A percentile compares a stretch with the other conserved stretches of the same genome.
These are phyloP conservation scores for Fusarium setosum DNA, from an alignment of 2,329 filamentous ascomycete genomes.

Conservation along the genomic window DNA sequence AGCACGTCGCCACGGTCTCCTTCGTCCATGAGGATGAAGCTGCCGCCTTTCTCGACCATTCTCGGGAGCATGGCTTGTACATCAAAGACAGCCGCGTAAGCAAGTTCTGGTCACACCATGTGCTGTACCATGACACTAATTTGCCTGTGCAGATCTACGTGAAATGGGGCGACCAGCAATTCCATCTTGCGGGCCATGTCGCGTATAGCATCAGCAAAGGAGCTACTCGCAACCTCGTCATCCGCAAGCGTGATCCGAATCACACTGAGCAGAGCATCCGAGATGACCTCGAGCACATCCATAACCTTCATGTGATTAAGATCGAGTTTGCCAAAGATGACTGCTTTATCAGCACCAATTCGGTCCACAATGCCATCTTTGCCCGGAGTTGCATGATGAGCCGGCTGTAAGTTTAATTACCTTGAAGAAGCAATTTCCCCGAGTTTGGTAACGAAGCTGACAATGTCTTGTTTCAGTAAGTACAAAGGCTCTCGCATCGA, in stretches of 20 bases:
- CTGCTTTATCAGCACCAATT: constrained; percentile 80
- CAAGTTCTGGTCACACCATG: no score
- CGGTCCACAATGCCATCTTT: constrained; percentile 79
- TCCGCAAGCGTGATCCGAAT: constrained; percentile 67
- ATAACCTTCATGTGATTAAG: constrained; percentile 78
- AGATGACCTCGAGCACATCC: constrained; percentile 83
- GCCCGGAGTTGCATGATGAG: constrained; percentile 84
- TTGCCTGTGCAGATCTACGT: constrained; percentile 68
- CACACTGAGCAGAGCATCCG: constrained; percentile 74
- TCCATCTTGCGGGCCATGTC: constrained; percentile 71
- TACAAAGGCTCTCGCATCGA: constrained; percentile 80
- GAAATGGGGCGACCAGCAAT: constrained; percentile 78
- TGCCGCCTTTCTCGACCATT: constrained; percentile 72
- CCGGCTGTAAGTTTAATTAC: constrained; percentile 54
- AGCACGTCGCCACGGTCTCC: constrained; percentile 73
- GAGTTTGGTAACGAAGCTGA: constrained; percentile 26
- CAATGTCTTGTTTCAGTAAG: constrained; percentile 57
- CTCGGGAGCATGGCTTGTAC: constrained; percentile 74
- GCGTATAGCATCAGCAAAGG: constrained; percentile 72
- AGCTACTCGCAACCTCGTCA: constrained; percentile 79
- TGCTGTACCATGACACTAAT: neutral
- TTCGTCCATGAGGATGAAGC: constrained; percentile 75
- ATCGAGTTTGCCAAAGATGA: constrained; percentile 68
- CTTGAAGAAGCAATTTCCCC: neutral
- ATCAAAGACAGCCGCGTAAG: constrained; percentile 75